Percentiles rank a stretch among this genome's conserved stretches.
Conservation (phyloP, 2,329 filamentous ascomycete genomes). For the Pleomassaria siparia region DNA sequence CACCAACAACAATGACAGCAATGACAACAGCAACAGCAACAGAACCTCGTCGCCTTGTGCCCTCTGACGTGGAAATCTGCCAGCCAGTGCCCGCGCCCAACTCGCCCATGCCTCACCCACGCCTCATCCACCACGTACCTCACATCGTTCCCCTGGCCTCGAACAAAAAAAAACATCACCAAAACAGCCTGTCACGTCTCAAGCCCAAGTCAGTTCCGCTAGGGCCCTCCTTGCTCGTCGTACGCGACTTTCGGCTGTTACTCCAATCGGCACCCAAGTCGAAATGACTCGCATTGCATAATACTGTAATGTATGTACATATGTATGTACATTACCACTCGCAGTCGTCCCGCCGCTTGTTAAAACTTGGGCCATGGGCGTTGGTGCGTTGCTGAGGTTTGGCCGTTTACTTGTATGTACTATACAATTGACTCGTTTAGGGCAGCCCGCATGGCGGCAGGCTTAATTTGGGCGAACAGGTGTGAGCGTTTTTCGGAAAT, state of each 20-base stretch:
- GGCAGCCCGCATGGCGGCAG: conserved; percentile 1
- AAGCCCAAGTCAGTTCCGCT: background rate
- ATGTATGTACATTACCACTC: background rate
- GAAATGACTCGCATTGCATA: conserved; percentile 10
- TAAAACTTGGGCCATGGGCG: too few species aligned
- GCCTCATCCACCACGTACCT: too few species aligned
- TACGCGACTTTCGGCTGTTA: conserved; percentile 1
- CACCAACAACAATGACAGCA: conserved; percentile 2
- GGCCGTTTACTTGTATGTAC: background rate
- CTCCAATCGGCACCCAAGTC: conserved; percentile 6
- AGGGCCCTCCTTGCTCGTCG: background rate
- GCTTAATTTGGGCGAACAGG: conserved; percentile 5
- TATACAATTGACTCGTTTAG: conserved; percentile 10
- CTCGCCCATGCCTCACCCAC: background rate
- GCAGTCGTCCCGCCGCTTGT: background rate
- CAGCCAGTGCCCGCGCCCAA: background rate
- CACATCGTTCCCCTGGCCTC: background rate
- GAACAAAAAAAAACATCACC: background rate
- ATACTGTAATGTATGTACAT: too few species aligned
- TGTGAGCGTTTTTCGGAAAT: conserved; percentile 26
- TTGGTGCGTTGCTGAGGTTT: too few species aligned
- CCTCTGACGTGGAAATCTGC: background rate
- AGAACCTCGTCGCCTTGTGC: conserved; percentile 1
- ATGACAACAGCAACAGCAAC: conserved; percentile 5
- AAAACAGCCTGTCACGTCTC: conserved; percentile 5